Conservation (phyloP, 139 green algal genomes). For the Picochlorum costavermella region DNA sequence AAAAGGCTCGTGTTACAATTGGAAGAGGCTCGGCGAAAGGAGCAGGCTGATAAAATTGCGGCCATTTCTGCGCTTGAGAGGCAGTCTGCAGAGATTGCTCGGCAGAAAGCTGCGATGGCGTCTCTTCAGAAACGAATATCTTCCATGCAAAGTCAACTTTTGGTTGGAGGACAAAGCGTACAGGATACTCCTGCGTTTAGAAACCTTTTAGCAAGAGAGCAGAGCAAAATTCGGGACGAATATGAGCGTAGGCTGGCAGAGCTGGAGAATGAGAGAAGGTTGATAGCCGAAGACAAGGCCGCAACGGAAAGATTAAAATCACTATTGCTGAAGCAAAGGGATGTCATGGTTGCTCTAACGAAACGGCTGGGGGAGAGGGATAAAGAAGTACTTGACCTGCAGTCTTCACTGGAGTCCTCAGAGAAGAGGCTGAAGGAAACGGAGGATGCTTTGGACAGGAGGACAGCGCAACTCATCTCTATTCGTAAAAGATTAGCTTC, state of each 20-base stretch:
- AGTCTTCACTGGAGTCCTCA: conserved; percentile 87
- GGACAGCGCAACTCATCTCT: conserved; percentile 78
- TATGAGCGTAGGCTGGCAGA: conserved; percentile 76
- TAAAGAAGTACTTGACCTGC: conserved; percentile 77
- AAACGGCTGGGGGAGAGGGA: conserved; percentile 84
- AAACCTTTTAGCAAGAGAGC: conserved; percentile 67
- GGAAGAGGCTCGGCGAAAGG: conserved; percentile 81
- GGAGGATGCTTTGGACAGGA: conserved; percentile 82
- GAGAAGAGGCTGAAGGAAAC: conserved; percentile 40
- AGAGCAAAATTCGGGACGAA: conserved; percentile 67
- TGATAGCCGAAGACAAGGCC: conserved; percentile 55
- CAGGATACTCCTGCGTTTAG: conserved; percentile 73
- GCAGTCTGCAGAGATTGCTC: conserved; percentile 74
- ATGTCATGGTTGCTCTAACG: conserved; percentile 98
- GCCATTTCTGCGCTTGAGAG: conserved; percentile 86
- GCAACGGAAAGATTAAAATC: conserved; percentile 83
- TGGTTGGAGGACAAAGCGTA: conserved; percentile 65
- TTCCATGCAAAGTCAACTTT: conserved; percentile 81
- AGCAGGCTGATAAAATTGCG: conserved; percentile 91
- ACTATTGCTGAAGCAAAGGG: conserved; percentile 90
- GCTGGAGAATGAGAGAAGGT: conserved; percentile 71
- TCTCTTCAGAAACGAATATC: conserved; percentile 69
- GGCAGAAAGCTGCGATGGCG: conserved; percentile 82
- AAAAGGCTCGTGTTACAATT: conserved; percentile 81
- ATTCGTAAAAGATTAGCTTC: conserved; percentile 26